Percentiles rank a stretch among this genome's conserved stretches.
Conservation (phyloP, 2,329 filamentous ascomycete genomes). For the Juglanconis oblonga region DNA sequence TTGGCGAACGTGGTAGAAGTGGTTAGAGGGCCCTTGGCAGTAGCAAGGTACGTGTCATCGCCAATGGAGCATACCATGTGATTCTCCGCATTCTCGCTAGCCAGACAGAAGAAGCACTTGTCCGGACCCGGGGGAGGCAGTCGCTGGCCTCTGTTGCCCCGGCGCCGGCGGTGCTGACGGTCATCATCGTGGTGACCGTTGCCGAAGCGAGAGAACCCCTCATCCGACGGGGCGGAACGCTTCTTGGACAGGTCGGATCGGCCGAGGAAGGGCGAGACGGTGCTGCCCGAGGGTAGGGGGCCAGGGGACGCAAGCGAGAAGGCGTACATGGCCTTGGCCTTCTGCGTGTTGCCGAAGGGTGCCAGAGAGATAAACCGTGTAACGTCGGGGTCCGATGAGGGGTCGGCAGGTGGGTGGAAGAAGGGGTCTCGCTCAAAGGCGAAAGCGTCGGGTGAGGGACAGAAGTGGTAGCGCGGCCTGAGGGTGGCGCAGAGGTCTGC, state of each 20-base stretch:
- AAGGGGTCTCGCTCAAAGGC: conserved; percentile 95
- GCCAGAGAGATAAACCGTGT: conserved; percentile 92
- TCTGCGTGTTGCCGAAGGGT: conserved; percentile 68
- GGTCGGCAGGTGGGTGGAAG: conserved; percentile 56
- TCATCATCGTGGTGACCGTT: conserved; percentile 38
- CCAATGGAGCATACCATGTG: conserved; percentile 91
- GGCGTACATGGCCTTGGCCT: conserved; percentile 79
- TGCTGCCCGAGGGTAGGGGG: conserved; percentile 66
- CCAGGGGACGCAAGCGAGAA: conserved; percentile 64
- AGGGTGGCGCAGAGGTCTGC: conserved; percentile 75
- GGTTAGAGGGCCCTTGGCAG: conserved; percentile 85
- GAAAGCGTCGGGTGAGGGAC: conserved; percentile 59
- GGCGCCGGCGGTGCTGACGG: conserved; percentile 36
- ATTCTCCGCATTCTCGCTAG: conserved; percentile 76
- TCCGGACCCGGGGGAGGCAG: conserved; percentile 66
- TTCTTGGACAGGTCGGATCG: conserved; percentile 47
- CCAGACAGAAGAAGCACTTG: conserved; percentile 93
- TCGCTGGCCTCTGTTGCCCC: conserved; percentile 41
- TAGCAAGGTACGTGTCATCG: conserved; percentile 83
- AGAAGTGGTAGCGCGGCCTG: conserved; percentile 91
- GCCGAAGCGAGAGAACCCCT: conserved; percentile 54
- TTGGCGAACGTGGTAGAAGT: conserved; percentile 63
- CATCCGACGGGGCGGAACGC: conserved; percentile 43
- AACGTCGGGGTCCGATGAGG: conserved; percentile 44
- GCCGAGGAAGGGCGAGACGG: conserved; percentile 67